phyloP scores from a whole-genome alignment of 768 basidiomycete genomes.

The Clitopilus passeckerianus region DNA sequence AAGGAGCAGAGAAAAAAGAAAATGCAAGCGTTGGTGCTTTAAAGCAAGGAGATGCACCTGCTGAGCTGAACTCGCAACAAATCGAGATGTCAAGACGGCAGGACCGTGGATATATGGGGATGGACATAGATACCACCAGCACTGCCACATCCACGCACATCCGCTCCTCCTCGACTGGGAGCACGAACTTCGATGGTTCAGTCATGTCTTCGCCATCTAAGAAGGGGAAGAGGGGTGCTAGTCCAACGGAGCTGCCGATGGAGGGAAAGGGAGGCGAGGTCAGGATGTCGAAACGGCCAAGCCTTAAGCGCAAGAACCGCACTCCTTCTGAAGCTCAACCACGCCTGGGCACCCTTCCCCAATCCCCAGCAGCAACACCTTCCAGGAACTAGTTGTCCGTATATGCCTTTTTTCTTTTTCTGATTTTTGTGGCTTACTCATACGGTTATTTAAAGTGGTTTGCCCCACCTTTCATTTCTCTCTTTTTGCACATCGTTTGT shows the following conservation, averaged over 20 bases:
- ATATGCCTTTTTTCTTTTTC: no score
- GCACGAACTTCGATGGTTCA: background rate
- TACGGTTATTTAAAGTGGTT: no score
- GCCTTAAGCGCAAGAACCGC: conserved; percentile 43
- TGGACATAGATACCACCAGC: background rate
- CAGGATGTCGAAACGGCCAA: conserved; percentile 61
- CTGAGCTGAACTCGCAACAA: background rate
- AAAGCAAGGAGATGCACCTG: conserved; percentile 2
- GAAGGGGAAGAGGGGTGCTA: conserved; percentile 61
- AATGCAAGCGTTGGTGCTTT: background rate
- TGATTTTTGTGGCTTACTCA: no score
- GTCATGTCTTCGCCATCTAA: conserved; percentile 24
- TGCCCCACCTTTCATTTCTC: no score
- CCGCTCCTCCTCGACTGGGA: background rate
- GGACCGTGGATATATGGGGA: background rate
- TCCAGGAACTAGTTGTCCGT: no score
- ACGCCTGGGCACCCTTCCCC: background rate
- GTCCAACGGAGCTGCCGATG: conserved; percentile 64
- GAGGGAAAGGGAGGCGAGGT: conserved; percentile 55
- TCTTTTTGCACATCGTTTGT: no score
- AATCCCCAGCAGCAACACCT: background rate
- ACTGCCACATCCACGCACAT: conserved; percentile 1
- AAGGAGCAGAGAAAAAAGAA: background rate
- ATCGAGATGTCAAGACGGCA: background rate
- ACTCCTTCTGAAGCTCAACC: background rate